Percentiles rank a stretch among this genome's conserved stretches.
These are phyloP conservation scores for Trifolium subterraneum DNA, from an alignment of 306 rosid species.

Conservation along the genomic window DNA sequence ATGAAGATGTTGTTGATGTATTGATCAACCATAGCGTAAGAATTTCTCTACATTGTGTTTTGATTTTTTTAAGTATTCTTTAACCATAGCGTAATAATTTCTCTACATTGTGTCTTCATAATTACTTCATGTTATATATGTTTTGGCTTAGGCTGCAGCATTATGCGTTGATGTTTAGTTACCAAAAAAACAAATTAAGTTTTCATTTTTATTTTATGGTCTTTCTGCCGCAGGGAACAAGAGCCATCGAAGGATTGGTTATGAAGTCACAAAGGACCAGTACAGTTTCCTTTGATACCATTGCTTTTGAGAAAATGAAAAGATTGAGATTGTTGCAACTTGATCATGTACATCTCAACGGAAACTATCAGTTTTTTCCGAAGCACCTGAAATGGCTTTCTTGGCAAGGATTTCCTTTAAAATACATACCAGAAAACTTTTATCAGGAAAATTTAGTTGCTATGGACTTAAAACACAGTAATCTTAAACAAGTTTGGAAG, in stretches of 20 bases:
- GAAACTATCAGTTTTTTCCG: conserved; percentile 41
- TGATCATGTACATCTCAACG: background rate
- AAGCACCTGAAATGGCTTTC: conserved; percentile 40
- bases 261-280: background rate
- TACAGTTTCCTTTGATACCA: background rate
- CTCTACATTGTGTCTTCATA: too few relatives aligned
- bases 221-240: conserved; percentile 19
- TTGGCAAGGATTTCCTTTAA: conserved; percentile 50
- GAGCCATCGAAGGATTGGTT: conserved; percentile 28
- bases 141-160: too few relatives aligned
- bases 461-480: conserved; percentile 41
- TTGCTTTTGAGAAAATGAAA: conserved; percentile 46
- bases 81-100: conserved; percentile 23
- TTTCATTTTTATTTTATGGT: background rate
- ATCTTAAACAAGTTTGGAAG: conserved; percentile 43
- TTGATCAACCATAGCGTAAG: conserved; percentile 30
- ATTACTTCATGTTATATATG: too few relatives aligned
- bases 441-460: conserved; percentile 33
- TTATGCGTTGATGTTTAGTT: background rate
- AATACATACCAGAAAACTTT: conserved; percentile 39
- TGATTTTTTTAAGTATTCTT: too few relatives aligned
- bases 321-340: conserved; percentile 52
- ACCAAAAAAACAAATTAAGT: background rate
- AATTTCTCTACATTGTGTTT: background rate
- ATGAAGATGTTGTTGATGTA: conserved; percentile 10